These are phyloP conservation scores for Berkeleyomyces basicola DNA, from an alignment of 2,329 filamentous ascomycete genomes.

Conservation along the genomic window DNA sequence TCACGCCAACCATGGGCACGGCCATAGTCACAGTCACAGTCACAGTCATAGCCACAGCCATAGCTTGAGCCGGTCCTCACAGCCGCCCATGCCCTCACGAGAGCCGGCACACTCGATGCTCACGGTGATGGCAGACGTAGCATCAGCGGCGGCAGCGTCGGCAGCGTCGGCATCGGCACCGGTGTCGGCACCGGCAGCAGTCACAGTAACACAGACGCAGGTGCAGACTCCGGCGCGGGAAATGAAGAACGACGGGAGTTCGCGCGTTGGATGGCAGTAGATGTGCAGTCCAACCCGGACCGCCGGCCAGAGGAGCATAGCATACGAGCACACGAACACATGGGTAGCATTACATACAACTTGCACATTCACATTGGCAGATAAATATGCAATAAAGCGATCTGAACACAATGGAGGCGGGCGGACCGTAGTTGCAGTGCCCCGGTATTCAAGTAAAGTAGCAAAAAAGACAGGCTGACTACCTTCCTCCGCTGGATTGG, in stretches of 20 bases:
- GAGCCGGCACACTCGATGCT: conserved; percentile 7
- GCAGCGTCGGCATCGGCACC: neutral
- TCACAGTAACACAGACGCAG: neutral
- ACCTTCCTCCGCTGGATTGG: neutral
- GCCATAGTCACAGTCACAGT: neutral
- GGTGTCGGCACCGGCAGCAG: neutral
- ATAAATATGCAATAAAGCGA: neutral
- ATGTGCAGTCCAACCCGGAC: neutral
- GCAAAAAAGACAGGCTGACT: neutral
- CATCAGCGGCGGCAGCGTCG: conserved; percentile 1
- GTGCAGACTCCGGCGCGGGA: neutral
- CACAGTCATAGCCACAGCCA: neutral
- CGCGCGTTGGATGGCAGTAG: conserved; percentile 1
- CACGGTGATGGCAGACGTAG: conserved; percentile 11
- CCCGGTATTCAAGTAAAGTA: neutral
- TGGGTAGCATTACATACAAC: neutral
- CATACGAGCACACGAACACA: no score
- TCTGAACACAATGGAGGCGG: neutral
- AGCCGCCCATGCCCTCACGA: neutral
- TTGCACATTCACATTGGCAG: neutral
- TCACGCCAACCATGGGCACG: neutral
- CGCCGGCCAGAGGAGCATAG: neutral
- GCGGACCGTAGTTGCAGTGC: neutral
- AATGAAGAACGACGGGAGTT: neutral
- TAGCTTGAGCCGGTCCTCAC: conserved; percentile 7